Evolutionary conservation across 2,329 filamentous ascomycete species (phyloP), one percentile per base, ranked within the genome.

Genomic region (Berkeleyomyces rouxiae): DNA sequence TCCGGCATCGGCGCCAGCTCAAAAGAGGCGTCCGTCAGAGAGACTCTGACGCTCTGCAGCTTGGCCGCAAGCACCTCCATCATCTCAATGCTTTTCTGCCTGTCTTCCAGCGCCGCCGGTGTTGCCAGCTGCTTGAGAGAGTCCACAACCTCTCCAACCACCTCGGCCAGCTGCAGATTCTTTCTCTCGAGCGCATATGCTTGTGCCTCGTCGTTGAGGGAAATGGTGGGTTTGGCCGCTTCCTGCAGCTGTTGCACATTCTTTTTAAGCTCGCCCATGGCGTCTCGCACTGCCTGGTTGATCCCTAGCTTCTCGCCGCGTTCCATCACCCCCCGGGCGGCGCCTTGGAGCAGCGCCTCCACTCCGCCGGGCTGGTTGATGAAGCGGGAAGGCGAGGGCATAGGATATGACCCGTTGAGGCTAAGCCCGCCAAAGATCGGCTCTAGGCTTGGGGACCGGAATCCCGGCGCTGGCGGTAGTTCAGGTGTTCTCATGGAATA

Each of bases 231-330:
- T 9, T 58, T 43, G 31, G 64, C 64, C 37, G 58, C 64, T 10
- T 67, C 66, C 55, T 67, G 66, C 39, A 67, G 49, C 33, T 62
- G 65, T 68, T 86, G 81, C 67, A 91, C 82, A 67, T 90, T 90
- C 68, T 87, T 86, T 65, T 82, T 82, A 59, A 92, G 86, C 72
- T 95, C 89, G 7, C 84, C 85, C 69, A 93, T 81, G 16, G 88
- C 88, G 67, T 88, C 87, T n/a, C 88, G 81, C 5, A 93, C 83
- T 0, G 85, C 87, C 71, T 87, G 86, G 69, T 90, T 90, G 63
- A 93, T 86, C 5, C 87, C 87, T 66, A 90, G 82, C 69, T 83
- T 86, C 71, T 91, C 87, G 61, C 88, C 81, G 40, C 82, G 79
- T 68, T 88, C 84, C 42, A 90, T 76, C 13, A 92, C 83, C 61